These are phyloP conservation scores for Plectosphaerella sp. DNA, from an alignment of 2,329 filamentous ascomycete species.

Conservation along the genomic window DNA sequence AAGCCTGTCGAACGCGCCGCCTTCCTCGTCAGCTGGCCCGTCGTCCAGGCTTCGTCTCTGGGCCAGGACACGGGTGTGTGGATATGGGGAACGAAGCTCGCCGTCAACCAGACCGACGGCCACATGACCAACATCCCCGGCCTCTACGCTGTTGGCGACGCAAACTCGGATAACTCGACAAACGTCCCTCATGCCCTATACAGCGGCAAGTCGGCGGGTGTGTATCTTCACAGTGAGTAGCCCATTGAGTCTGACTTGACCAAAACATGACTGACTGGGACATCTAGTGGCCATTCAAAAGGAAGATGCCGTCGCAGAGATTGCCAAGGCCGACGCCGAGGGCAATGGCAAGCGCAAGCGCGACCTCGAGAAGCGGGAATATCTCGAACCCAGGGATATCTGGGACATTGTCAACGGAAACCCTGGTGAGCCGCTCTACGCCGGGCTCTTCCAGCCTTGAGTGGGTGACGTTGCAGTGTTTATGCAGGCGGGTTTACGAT, in stretches of 20 bases:
- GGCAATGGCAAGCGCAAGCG: constrained; percentile 18
- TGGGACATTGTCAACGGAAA: constrained; percentile 42
- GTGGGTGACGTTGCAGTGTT: no score
- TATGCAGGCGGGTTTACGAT: no score
- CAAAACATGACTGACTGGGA: neutral
- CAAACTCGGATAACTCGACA: constrained; percentile 54
- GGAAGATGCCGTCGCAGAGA: constrained; percentile 29
- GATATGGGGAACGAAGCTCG: constrained; percentile 38
- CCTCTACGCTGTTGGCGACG: constrained; percentile 55
- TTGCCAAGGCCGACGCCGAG: constrained; percentile 21
- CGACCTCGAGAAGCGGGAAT: constrained; percentile 14
- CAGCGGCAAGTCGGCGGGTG: constrained; percentile 53
- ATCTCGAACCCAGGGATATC: constrained; percentile 30
- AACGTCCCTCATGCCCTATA: constrained; percentile 60
- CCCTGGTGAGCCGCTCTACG: constrained; percentile 37
- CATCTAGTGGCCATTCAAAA: constrained; percentile 34
- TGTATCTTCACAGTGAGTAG: constrained; percentile 50
- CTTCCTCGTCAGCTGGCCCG: constrained; percentile 45
- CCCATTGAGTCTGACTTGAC: neutral
- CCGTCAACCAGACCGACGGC: constrained; percentile 32
- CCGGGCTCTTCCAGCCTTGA: constrained; percentile 29
- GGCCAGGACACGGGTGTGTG: constrained; percentile 42
- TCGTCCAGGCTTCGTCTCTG: constrained; percentile 42
- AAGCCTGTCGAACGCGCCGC: constrained; percentile 39
- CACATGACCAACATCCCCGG: constrained; percentile 47